Percentiles rank a stretch among this genome's conserved stretches.
Evolutionary conservation across 176 grass and related monocot genomes (phyloP).

Genomic region (Eragrostis nindensis): DNA sequence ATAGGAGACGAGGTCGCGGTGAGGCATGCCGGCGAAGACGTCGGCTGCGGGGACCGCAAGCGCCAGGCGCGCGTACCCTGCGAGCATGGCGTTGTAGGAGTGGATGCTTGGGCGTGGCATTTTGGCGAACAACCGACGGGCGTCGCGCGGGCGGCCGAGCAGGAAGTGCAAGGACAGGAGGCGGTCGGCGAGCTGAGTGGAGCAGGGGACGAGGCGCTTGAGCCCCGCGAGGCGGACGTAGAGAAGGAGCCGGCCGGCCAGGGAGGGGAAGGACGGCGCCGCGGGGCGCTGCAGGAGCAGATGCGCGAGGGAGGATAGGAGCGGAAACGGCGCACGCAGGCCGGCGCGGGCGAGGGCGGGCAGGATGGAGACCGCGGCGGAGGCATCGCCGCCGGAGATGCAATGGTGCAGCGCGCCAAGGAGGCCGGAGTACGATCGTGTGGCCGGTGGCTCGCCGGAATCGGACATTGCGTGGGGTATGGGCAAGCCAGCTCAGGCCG

Average conservation of each 20-base stretch:
- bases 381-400: constrained; percentile 40
- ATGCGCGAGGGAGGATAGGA: constrained; percentile 56
- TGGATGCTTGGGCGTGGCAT: constrained; percentile 60
- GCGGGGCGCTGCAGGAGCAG: constrained; percentile 62
- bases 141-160: constrained; percentile 50
- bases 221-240: constrained; percentile 65
- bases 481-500: neutral
- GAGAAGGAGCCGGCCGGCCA: constrained; percentile 57
- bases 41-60: constrained; percentile 22
- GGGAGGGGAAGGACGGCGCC: constrained; percentile 47
- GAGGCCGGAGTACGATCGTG: constrained; percentile 38
- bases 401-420: constrained; percentile 50
- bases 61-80: constrained; percentile 53
- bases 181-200: constrained; percentile 51
- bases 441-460: constrained; percentile 11
- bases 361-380: constrained; percentile 55
- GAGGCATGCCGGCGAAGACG: constrained; percentile 56
- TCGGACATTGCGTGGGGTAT: constrained; percentile 36
- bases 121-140: constrained; percentile 57
- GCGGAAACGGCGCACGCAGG: constrained; percentile 64
- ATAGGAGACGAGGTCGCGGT: constrained; percentile 55
- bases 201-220: constrained; percentile 38
- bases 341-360: constrained; percentile 62
- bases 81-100: constrained; percentile 80
- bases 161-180: constrained; percentile 65